Conservation (phyloP, 768 basidiomycete species). For the Cystofilobasidium macerans region DNA sequence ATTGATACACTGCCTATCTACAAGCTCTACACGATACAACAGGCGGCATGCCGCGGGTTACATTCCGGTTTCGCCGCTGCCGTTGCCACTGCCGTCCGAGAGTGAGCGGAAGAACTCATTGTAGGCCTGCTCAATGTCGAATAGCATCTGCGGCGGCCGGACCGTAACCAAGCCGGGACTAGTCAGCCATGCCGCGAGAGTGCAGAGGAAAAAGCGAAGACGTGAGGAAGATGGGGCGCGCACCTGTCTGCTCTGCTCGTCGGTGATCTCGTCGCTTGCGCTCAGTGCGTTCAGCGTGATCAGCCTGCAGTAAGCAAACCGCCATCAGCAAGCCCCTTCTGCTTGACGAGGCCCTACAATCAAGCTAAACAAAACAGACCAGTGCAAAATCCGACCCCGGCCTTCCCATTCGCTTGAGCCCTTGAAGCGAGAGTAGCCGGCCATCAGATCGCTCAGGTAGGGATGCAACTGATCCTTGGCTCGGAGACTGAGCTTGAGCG, state of each 20-base stretch:
- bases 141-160: constrained; percentile 54
- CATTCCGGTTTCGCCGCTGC: not conserved
- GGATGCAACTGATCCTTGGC: constrained; percentile 97
- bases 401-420: constrained; percentile 95
- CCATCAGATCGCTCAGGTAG: constrained; percentile 86
- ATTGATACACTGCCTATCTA: no score
- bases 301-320: constrained; percentile 48
- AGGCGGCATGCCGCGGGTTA: not conserved
- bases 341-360: not conserved
- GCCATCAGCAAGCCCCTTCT: not conserved
- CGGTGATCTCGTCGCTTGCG: constrained; percentile 87
- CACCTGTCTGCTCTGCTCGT: constrained; percentile 89
- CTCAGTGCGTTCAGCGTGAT: constrained; percentile 96
- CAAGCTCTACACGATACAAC: no score
- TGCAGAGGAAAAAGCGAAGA: not conserved
- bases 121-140: constrained; percentile 93
- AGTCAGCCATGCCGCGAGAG: not conserved
- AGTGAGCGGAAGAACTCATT: constrained; percentile 64
- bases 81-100: constrained; percentile 21
- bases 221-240: constrained; percentile 26
- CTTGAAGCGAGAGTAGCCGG: constrained; percentile 85
- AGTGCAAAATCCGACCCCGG: constrained; percentile 79
- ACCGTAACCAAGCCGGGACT: not conserved
- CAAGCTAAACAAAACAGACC: constrained; percentile 46
- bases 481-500: constrained; percentile 77